These are phyloP conservation scores for Boletus insuetus DNA, from an alignment of 768 basidiomycete species.

Conservation along the genomic window DNA sequence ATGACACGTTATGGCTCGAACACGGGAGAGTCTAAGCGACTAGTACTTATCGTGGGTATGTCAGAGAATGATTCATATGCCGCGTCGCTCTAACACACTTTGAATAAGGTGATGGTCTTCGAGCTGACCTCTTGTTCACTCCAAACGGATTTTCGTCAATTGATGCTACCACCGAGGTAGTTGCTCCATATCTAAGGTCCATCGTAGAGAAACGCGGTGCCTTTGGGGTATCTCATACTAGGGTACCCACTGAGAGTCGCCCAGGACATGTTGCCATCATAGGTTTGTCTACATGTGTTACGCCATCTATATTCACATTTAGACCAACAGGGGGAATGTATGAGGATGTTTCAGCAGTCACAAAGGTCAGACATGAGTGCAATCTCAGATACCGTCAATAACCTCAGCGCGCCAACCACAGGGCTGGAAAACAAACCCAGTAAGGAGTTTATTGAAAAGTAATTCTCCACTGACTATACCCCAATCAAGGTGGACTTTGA, in stretches of 20 bases:
- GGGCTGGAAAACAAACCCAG: slow-evolving; percentile 88
- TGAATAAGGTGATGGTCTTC: slow-evolving; percentile 69
- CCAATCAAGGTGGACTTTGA: slow-evolving; percentile 66
- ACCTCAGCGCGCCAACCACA: slow-evolving; percentile 24
- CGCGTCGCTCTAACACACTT: not conserved
- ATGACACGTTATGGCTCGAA: slow-evolving; percentile 56
- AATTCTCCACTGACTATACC: not conserved
- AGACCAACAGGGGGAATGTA: slow-evolving; percentile 77
- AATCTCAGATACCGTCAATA: slow-evolving; percentile 3
- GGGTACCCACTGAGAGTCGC: slow-evolving; percentile 84
- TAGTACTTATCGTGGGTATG: slow-evolving; percentile 79
- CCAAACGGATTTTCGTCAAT: slow-evolving; percentile 53
- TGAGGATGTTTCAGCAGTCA: slow-evolving; percentile 86
- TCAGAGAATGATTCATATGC: not conserved
- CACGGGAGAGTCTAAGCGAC: slow-evolving; percentile 57
- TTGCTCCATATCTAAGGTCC: slow-evolving; percentile 73
- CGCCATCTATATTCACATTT: slow-evolving; percentile 2
- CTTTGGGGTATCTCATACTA: slow-evolving; percentile 82
- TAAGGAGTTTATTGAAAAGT: slow-evolving; percentile 22
- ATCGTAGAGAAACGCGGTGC: slow-evolving; percentile 67
- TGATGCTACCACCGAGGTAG: slow-evolving; percentile 52
- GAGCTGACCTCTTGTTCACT: slow-evolving; percentile 76
- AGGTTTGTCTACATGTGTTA: slow-evolving; percentile 38
- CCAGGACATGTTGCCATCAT: slow-evolving; percentile 90
- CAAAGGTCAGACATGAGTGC: slow-evolving; percentile 50